phyloP scores from a whole-genome alignment of 164 flowering plant species.

The Nelumbo lutea region DNA sequence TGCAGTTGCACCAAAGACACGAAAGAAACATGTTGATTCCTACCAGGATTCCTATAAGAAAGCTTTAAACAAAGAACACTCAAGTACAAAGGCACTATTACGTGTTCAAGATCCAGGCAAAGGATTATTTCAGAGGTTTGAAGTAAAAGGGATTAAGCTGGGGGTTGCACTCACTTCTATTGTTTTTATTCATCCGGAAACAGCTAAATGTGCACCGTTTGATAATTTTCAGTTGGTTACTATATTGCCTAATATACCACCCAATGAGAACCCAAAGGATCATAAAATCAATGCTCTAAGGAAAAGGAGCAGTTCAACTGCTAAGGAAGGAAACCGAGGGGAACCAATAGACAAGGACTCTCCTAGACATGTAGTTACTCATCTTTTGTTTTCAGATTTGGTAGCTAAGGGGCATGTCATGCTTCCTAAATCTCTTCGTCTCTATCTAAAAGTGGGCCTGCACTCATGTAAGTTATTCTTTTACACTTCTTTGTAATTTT shows the following conservation, averaged over 20 bases:
- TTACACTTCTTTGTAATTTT: background rate
- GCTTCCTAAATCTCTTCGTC: conserved; percentile 67
- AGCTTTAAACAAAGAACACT: conserved; percentile 21
- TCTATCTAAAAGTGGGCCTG: conserved; percentile 49
- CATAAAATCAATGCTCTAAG: conserved; percentile 21
- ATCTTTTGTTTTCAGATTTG: conserved; percentile 52
- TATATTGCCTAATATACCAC: conserved; percentile 41
- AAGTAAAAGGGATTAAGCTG: conserved; percentile 51
- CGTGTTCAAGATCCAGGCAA: conserved; percentile 70
- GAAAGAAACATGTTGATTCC: conserved; percentile 36
- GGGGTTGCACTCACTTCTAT: conserved; percentile 62
- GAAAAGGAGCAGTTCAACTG: conserved; percentile 24
- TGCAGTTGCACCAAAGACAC: conserved; percentile 87
- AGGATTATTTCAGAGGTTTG: conserved; percentile 31
- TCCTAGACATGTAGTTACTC: conserved; percentile 45
- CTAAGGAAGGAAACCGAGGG: conserved; percentile 33
- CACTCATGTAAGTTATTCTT: conserved; percentile 69
- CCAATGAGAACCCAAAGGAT: conserved; percentile 30
- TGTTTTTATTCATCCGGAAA: conserved; percentile 80
- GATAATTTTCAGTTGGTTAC: conserved; percentile 50
- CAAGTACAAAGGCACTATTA: conserved; percentile 43
- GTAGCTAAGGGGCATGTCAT: conserved; percentile 83
- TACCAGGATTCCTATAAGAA: conserved; percentile 16
- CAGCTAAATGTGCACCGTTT: conserved; percentile 51
- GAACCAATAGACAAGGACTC: conserved; percentile 31